These are phyloP conservation scores for Acidiella bohemica DNA, from an alignment of 495 filamentous ascomycete species.

Conservation along the genomic window DNA sequence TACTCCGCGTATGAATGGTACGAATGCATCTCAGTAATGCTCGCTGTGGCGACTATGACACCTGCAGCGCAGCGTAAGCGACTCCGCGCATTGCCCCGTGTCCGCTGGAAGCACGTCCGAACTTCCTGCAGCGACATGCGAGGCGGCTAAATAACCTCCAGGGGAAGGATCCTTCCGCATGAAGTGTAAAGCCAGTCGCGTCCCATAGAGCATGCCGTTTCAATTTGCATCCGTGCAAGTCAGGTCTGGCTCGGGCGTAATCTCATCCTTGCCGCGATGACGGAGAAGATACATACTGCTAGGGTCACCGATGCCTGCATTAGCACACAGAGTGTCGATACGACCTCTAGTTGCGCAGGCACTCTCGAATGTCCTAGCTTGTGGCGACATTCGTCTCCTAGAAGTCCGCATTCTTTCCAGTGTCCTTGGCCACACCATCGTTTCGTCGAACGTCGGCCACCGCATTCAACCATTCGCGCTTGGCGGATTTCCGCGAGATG, in stretches of 20 bases:
- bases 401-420: conserved; percentile 27
- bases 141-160: too few relatives aligned
- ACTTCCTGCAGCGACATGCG: too few relatives aligned
- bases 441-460: conserved; percentile 25
- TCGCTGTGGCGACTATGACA: conserved; percentile 29
- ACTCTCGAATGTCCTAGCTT: conserved; percentile 24
- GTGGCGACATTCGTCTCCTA: conserved; percentile 28
- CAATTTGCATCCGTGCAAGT: conserved; percentile 31
- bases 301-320: conserved; percentile 33
- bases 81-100: too few relatives aligned
- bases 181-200: conserved; percentile 31
- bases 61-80: too few relatives aligned
- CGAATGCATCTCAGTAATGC: conserved; percentile 27
- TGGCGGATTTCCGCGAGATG: conserved; percentile 20
- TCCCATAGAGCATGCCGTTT: conserved; percentile 33
- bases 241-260: conserved; percentile 28
- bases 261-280: conserved; percentile 21
- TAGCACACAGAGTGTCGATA: conserved; percentile 32
- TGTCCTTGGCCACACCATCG: conserved; percentile 19
- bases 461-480: conserved; percentile 24
- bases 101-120: too few relatives aligned
- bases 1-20: conserved; percentile 31
- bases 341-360: conserved; percentile 28
- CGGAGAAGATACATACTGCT: conserved; percentile 23
- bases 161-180: conserved; percentile 31